Evolutionary conservation across 257 asterid genomes (phyloP).

Genomic region (Coffea eugenioides): DNA sequence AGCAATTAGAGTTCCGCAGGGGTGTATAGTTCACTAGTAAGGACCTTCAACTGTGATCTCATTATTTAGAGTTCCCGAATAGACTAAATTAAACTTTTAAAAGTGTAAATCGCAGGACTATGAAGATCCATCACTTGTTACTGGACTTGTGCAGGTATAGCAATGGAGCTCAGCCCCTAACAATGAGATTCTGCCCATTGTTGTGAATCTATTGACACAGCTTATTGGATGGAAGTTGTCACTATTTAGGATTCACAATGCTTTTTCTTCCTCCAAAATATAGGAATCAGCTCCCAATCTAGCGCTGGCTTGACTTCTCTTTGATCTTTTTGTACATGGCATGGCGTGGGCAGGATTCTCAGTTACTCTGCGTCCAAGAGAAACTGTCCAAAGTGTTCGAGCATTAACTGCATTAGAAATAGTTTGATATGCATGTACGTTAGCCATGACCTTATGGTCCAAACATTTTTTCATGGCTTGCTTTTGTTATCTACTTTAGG

Average conservation of each 20-base stretch:
- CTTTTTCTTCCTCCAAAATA: neutral
- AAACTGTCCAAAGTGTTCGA: neutral
- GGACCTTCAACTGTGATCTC: slow-evolving; percentile 5
- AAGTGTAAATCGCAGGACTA: neutral
- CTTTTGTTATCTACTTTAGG: neutral
- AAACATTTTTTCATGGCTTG: neutral
- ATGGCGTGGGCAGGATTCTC: neutral
- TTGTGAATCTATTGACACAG: neutral
- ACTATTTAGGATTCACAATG: neutral
- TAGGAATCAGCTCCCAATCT: neutral
- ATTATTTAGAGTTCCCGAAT: neutral
- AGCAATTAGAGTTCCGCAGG: slow-evolving; percentile 64
- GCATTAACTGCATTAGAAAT: too few species aligned
- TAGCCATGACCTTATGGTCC: neutral
- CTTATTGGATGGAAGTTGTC: neutral
- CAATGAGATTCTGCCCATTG: neutral
- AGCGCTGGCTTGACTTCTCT: neutral
- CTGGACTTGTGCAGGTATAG: neutral
- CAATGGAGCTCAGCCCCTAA: neutral
- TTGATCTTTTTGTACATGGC: neutral
- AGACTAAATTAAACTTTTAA: neutral
- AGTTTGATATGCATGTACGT: neutral
- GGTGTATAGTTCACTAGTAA: slow-evolving; percentile 38
- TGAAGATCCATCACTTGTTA: neutral
- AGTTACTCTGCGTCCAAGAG: neutral